These are phyloP conservation scores for Calonectria henricotiae DNA, from an alignment of 2,329 filamentous ascomycete species.

Conservation along the genomic window DNA sequence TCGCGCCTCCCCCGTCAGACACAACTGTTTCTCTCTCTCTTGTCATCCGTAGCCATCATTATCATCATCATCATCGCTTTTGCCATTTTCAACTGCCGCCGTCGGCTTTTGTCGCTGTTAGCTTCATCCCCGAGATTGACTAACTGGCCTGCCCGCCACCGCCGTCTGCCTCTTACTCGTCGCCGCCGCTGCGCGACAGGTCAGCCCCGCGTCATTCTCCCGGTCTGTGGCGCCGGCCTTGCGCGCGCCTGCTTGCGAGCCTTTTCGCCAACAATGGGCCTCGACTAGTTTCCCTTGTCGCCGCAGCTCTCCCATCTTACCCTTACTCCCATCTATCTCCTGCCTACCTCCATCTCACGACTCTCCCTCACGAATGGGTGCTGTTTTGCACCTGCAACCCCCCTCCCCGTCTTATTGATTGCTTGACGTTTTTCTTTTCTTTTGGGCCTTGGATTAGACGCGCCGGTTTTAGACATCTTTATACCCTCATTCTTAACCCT, in stretches of 20 bases:
- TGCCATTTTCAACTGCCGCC: constrained; percentile 12
- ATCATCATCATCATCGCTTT: constrained; percentile 6
- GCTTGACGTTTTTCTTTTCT: constrained; percentile 46
- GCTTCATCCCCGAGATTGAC: constrained; percentile 40
- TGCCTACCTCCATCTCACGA: constrained; percentile 37
- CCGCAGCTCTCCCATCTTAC: constrained; percentile 47
- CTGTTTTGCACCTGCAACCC: constrained; percentile 40
- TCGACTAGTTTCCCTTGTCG: constrained; percentile 54
- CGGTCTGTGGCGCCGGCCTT: constrained; percentile 47
- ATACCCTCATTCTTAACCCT: constrained; percentile 44
- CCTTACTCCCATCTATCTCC: constrained; percentile 43
- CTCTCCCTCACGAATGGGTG: constrained; percentile 52
- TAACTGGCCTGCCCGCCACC: constrained; percentile 46
- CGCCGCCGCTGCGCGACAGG: constrained; percentile 43
- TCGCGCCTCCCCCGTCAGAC: constrained; percentile 33
- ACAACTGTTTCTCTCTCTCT: constrained; percentile 31
- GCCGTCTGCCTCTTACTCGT: constrained; percentile 38
- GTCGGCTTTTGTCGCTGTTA: constrained; percentile 35
- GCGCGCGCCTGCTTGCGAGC: constrained; percentile 52
- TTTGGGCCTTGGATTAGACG: constrained; percentile 60
- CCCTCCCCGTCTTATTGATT: constrained; percentile 44
- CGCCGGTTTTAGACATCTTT: constrained; percentile 60
- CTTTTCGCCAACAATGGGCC: constrained; percentile 56
- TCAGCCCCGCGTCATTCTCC: constrained; percentile 50
- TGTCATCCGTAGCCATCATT: constrained; percentile 25